Conservation (phyloP, 2,329 filamentous ascomycete genomes). For the Colletotrichum paranaense region DNA sequence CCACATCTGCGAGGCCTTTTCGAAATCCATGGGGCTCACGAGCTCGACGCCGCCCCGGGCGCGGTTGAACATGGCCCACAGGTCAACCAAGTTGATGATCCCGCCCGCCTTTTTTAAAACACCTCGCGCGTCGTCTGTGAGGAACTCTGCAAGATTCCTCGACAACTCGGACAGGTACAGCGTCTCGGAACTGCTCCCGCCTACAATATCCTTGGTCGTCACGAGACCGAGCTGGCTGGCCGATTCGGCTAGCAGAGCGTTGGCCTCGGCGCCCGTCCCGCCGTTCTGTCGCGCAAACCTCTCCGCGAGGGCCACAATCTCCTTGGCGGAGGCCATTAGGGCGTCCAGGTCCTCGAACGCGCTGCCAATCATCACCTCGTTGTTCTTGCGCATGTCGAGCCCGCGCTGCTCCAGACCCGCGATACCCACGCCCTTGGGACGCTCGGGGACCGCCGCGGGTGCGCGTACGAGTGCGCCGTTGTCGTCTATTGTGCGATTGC, state of each 20-base stretch:
- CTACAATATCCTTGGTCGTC: constrained; percentile 95
- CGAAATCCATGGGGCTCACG: constrained; percentile 90
- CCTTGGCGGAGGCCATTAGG: constrained; percentile 96
- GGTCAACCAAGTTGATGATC: constrained; percentile 88
- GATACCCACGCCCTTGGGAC: constrained; percentile 81
- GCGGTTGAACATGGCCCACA: constrained; percentile 96
- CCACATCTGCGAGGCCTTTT: constrained; percentile 90
- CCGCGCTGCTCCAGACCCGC: constrained; percentile 91
- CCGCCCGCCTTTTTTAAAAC: constrained; percentile 84
- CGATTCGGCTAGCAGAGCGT: constrained; percentile 81
- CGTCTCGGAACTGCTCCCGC: constrained; percentile 77
- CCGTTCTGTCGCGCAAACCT: constrained; percentile 79
- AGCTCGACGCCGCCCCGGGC: constrained; percentile 93
- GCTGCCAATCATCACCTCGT: constrained; percentile 90
- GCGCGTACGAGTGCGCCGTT: constrained; percentile 45
- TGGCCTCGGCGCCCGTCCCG: constrained; percentile 75
- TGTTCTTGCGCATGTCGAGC: constrained; percentile 87
- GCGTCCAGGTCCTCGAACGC: constrained; percentile 97
- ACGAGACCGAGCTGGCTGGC: constrained; percentile 86
- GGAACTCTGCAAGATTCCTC: constrained; percentile 86
- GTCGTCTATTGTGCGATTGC: constrained; percentile 53
- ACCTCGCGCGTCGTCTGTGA: constrained; percentile 85
- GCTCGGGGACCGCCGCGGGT: constrained; percentile 36
- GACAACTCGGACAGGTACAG: constrained; percentile 91
- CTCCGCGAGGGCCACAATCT: constrained; percentile 93